A percentile compares a stretch with the other conserved stretches of the same genome.
Evolutionary conservation across 2,329 filamentous ascomycete species (phyloP).

Genomic region (Phoma herbarum): DNA sequence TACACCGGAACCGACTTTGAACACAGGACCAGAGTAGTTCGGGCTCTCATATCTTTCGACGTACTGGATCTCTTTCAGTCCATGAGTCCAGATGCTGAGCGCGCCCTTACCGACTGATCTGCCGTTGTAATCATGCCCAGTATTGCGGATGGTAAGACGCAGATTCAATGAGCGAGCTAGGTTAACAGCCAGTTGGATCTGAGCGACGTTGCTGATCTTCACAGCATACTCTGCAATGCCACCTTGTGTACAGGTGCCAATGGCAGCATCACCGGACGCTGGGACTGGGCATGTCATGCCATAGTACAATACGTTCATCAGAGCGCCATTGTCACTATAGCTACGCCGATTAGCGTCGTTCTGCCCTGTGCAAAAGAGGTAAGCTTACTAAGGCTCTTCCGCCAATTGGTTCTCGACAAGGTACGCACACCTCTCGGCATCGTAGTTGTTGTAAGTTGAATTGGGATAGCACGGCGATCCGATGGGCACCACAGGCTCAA

Average conservation of each 20-base stretch:
- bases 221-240: constrained; percentile 42
- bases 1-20: constrained; percentile 46
- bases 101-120: constrained; percentile 39
- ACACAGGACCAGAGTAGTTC: constrained; percentile 39
- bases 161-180: constrained; percentile 44
- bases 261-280: constrained; percentile 25
- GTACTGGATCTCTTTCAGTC: constrained; percentile 43
- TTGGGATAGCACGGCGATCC: constrained; percentile 42
- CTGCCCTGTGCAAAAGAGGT: neutral
- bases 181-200: constrained; percentile 47
- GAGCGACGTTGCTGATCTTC: constrained; percentile 40
- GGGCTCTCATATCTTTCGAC: constrained; percentile 37
- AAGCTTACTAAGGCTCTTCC: constrained; percentile 35
- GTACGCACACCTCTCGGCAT: constrained; percentile 35
- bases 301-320: constrained; percentile 43
- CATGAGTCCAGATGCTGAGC: constrained; percentile 44
- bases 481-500: constrained; percentile 40
- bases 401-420: constrained; percentile 28
- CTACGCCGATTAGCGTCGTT: constrained; percentile 17
- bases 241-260: constrained; percentile 42
- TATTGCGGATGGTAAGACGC: constrained; percentile 45
- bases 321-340: constrained; percentile 35
- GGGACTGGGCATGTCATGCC: constrained; percentile 41
- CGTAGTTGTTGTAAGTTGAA: constrained; percentile 41
- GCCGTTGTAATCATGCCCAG: constrained; percentile 46